These are phyloP conservation scores for Aeschynomene evenia DNA, from an alignment of 306 rosid species.

Conservation along the genomic window DNA sequence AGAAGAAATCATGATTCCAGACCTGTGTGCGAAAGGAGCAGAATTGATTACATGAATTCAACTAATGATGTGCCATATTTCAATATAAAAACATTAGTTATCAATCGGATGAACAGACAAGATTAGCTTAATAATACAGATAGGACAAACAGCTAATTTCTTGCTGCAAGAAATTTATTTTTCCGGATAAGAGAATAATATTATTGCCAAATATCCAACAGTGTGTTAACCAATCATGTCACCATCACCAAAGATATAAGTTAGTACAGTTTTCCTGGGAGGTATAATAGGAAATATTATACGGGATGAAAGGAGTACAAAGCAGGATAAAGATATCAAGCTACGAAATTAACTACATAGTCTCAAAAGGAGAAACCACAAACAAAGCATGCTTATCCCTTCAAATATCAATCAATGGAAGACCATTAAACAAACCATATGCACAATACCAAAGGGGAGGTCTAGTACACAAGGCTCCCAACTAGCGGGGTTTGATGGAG, in stretches of 20 bases:
- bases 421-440: too few relatives aligned
- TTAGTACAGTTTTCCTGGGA: background rate
- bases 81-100: conserved; percentile 15
- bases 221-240: background rate
- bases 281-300: too few relatives aligned
- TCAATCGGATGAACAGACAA: background rate
- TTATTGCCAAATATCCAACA: background rate
- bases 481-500: too few relatives aligned
- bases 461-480: too few relatives aligned
- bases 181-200: too few relatives aligned
- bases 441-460: too few relatives aligned
- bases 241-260: background rate
- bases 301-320: too few relatives aligned
- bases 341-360: too few relatives aligned
- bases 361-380: too few relatives aligned
- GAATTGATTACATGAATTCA: background rate
- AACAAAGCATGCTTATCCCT: too few relatives aligned
- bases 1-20: conserved; percentile 69
- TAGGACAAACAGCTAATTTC: background rate
- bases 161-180: background rate
- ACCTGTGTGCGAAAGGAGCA: conserved; percentile 49
- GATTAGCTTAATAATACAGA: conserved; percentile 15
- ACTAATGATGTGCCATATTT: background rate
- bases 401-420: too few relatives aligned
- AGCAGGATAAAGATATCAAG: too few relatives aligned